A percentile compares a stretch with the other conserved stretches of the same genome.
Conservation (phyloP, 139 green algal genomes). For the Yamagishiella unicocca region DNA sequence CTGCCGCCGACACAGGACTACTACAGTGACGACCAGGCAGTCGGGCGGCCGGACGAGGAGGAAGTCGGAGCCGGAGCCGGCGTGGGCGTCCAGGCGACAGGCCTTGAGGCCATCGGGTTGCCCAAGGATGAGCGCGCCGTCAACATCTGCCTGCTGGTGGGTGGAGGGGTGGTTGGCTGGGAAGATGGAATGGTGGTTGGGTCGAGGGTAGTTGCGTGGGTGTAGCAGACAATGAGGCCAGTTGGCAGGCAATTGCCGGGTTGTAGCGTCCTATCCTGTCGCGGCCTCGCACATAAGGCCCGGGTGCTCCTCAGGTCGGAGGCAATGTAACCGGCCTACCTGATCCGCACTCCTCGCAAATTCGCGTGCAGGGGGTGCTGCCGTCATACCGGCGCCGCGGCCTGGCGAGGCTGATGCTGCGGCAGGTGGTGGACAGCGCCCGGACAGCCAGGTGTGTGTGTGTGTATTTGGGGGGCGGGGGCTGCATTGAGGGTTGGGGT, state of each 20-base stretch:
- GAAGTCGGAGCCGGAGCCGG: not conserved
- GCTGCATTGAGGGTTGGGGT: too few relatives aligned
- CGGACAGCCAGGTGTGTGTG: constrained; percentile 18
- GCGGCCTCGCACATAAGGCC: too few relatives aligned
- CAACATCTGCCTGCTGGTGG: constrained; percentile 48
- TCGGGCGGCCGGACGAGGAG: not conserved
- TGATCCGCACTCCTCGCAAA: too few relatives aligned
- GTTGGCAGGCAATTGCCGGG: too few relatives aligned
- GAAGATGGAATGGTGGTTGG: not conserved
- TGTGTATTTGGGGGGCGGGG: not conserved
- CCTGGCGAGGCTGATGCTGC: constrained; percentile 39
- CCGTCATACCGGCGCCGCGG: constrained; percentile 19
- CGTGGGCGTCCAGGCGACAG: constrained; percentile 29
- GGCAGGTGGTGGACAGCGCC: constrained; percentile 41
- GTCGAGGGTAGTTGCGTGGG: too few relatives aligned
- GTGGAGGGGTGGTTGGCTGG: not conserved
- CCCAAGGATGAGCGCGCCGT: not conserved
- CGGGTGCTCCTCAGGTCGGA: too few relatives aligned
- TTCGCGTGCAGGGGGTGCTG: constrained; percentile 29
- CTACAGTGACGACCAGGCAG: not conserved
- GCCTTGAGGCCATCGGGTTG: constrained; percentile 8
- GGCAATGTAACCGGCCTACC: too few relatives aligned
- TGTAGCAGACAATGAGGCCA: too few relatives aligned
- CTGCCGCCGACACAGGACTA: not conserved
- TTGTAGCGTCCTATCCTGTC: too few relatives aligned